Conservation (phyloP, 331 rosid species). For the Malus hybrid region DNA sequence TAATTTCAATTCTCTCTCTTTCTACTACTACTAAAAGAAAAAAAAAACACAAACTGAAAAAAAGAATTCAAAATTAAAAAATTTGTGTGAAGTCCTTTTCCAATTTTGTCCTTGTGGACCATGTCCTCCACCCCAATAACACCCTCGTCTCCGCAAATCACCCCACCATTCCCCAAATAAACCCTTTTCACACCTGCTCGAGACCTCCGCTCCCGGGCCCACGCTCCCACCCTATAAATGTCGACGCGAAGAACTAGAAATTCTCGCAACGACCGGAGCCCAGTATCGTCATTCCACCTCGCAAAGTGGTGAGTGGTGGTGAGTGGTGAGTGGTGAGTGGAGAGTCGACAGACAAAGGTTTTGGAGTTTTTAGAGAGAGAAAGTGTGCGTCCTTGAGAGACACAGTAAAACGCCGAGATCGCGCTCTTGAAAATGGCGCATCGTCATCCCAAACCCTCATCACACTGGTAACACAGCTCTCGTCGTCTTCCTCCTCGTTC, state of each 20-base stretch:
- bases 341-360: not conserved
- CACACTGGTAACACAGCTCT: not conserved
- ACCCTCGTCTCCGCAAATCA: not conserved
- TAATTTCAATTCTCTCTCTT: no score
- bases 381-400: not conserved
- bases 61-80: not conserved
- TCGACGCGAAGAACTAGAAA: not conserved
- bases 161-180: not conserved
- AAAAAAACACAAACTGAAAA: no score
- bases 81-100: not conserved
- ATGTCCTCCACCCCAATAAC: no score
- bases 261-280: conserved; percentile 15
- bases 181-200: not conserved
- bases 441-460: conserved; percentile 1
- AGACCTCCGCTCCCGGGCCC: not conserved
- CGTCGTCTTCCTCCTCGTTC: not conserved
- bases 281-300: conserved; percentile 30
- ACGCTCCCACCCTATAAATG: not conserved
- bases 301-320: not conserved
- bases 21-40: no score
- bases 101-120: not conserved
- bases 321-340: not conserved
- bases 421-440: conserved; percentile 26
- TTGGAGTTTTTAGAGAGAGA: not conserved
- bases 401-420: conserved; percentile 27